Percentiles rank a stretch among this genome's conserved stretches.
Conservation (phyloP, 1,139 yeast species). For the Yamadazyma atlantica region DNA sequence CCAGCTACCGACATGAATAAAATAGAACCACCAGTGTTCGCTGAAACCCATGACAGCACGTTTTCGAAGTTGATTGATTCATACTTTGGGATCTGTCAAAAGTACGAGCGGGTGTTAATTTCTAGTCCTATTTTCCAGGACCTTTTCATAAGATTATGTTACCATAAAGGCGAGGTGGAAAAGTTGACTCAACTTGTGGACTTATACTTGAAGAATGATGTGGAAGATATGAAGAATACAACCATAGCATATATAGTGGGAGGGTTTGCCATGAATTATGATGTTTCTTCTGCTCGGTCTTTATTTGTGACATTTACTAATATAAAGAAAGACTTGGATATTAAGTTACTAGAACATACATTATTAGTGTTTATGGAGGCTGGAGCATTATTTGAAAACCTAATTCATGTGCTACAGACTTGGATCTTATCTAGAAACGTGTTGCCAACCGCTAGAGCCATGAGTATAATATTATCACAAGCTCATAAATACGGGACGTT, state of each 20-base stretch:
- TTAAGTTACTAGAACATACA: slow-evolving; percentile 26
- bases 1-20: neutral
- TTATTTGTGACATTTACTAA: slow-evolving; percentile 17
- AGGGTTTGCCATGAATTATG: slow-evolving; percentile 33
- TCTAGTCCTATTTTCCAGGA: slow-evolving; percentile 10
- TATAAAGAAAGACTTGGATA: slow-evolving; percentile 20
- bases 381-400: slow-evolving; percentile 34
- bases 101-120: slow-evolving; percentile 6
- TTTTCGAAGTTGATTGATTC: neutral
- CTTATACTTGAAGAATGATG: slow-evolving; percentile 7
- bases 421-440: slow-evolving; percentile 30
- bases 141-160: slow-evolving; percentile 9
- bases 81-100: slow-evolving; percentile 4
- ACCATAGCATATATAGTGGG: slow-evolving; percentile 31
- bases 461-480: slow-evolving; percentile 29
- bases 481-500: slow-evolving; percentile 30
- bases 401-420: slow-evolving; percentile 22
- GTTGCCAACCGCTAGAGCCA: slow-evolving; percentile 26
- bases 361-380: slow-evolving; percentile 22
- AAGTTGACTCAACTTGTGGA: slow-evolving; percentile 6
- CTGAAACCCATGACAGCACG: slow-evolving; percentile 1
- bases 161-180: slow-evolving; percentile 10
- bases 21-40: slow-evolving; percentile 3
- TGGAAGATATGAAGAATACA: slow-evolving; percentile 18
- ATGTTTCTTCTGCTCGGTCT: slow-evolving; percentile 29